Conservation (phyloP, 257 asterid species). For the Penstemon eatonii region DNA sequence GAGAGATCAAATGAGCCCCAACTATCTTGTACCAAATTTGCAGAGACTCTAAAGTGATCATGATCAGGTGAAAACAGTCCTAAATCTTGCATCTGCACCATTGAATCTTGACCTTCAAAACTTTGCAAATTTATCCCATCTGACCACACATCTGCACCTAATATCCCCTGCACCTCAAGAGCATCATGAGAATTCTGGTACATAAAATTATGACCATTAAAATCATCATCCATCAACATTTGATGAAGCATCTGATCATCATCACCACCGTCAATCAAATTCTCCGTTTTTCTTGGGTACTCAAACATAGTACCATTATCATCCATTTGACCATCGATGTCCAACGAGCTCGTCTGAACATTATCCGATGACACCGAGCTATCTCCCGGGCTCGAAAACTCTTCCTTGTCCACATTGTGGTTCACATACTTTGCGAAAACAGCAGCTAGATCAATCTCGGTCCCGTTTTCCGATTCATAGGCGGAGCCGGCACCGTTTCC, state of each 20-base stretch:
- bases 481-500: constrained; percentile 3
- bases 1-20: constrained; percentile 69
- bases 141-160: constrained; percentile 43
- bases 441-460: constrained; percentile 68
- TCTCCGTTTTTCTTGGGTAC: constrained; percentile 29
- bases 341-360: constrained; percentile 30
- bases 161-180: constrained; percentile 44
- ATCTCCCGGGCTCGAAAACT: constrained; percentile 48
- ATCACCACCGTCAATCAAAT: constrained; percentile 28
- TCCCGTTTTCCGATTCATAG: constrained; percentile 15
- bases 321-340: constrained; percentile 35
- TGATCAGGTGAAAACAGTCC: constrained; percentile 43
- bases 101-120: constrained; percentile 37
- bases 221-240: constrained; percentile 27
- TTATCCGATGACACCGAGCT: constrained; percentile 47
- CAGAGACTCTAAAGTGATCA: constrained; percentile 41
- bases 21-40: constrained; percentile 39
- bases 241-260: constrained; percentile 35
- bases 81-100: constrained; percentile 56
- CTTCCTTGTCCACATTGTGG: constrained; percentile 37
- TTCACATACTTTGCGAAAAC: constrained; percentile 71
- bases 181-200: constrained; percentile 31
- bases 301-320: constrained; percentile 32
- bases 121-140: constrained; percentile 40
- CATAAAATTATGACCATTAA: constrained; percentile 39